Percentiles rank a stretch among this genome's conserved stretches.
Evolutionary conservation across 2,329 filamentous ascomycete species (phyloP).

Genomic region (Curvularia spicifera): DNA sequence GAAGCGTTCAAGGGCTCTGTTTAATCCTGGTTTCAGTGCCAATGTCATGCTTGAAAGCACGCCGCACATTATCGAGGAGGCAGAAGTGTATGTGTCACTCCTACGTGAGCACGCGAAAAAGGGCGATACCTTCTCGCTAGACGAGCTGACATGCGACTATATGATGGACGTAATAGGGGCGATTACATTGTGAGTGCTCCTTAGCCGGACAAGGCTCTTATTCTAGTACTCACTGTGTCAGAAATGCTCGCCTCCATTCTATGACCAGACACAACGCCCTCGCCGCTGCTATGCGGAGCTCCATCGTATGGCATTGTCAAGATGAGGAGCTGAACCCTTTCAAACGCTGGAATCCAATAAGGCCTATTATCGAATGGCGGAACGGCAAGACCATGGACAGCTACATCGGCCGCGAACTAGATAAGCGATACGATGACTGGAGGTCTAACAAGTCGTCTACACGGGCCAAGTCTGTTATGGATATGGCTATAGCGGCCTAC

Average conservation of each 20-base stretch:
- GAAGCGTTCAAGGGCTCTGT: conserved; percentile 39
- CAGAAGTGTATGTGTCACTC: conserved; percentile 5
- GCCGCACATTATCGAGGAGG: conserved; percentile 11
- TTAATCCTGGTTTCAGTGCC: conserved; percentile 42
- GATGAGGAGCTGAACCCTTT: conserved; percentile 21
- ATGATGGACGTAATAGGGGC: conserved; percentile 16
- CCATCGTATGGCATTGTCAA: conserved; percentile 15
- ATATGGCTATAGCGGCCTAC: conserved; percentile 19
- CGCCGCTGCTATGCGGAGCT: conserved; percentile 12
- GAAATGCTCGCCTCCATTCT: conserved; percentile 22
- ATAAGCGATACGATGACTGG: conserved; percentile 22
- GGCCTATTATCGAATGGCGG: conserved; percentile 14
- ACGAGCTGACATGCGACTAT: conserved; percentile 10
- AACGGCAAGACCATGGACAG: conserved; percentile 21
- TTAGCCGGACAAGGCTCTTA: neutral
- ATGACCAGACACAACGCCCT: conserved; percentile 16
- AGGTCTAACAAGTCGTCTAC: neutral
- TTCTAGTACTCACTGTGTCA: neutral
- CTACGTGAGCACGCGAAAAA: conserved; percentile 10
- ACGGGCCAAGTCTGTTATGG: conserved; percentile 21
- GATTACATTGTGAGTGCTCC: conserved; percentile 3
- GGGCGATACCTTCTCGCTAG: conserved; percentile 8
- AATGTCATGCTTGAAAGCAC: conserved; percentile 51
- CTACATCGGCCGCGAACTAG: conserved; percentile 23
- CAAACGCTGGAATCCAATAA: conserved; percentile 15